A percentile compares a stretch with the other conserved stretches of the same genome.
Evolutionary conservation across 2,329 filamentous ascomycete species (phyloP).

Genomic region (Talaromyces islandicus): DNA sequence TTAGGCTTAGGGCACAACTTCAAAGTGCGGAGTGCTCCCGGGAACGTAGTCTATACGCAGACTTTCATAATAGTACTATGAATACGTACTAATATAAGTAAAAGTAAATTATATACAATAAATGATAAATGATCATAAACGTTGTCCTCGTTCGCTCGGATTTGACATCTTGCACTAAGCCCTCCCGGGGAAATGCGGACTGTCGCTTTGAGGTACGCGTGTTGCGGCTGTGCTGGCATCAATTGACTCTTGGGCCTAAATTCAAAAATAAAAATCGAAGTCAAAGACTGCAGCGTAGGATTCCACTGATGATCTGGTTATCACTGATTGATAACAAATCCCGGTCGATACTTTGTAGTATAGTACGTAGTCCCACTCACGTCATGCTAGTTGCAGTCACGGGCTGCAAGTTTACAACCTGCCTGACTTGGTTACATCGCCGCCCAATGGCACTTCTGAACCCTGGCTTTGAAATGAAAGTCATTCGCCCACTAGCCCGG

Average conservation of each 20-base stretch:
- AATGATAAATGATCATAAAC: not conserved
- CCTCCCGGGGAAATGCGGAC: not conserved
- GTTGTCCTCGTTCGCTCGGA: not conserved
- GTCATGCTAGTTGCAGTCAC: not conserved
- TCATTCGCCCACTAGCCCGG: not conserved
- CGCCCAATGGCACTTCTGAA: not conserved
- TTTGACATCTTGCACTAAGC: not conserved
- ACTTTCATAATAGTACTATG: no score
- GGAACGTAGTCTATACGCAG: no score
- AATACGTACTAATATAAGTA: no score
- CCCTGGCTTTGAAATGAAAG: not conserved
- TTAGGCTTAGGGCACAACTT: not conserved
- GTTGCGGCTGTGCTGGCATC: not conserved
- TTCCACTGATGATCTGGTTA: not conserved
- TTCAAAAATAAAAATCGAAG: not conserved
- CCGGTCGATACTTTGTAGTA: not conserved
- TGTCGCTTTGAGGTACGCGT: not conserved
- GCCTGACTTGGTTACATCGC: not conserved
- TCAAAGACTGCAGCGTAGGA: not conserved
- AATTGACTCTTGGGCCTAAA: not conserved
- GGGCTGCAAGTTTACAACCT: not conserved
- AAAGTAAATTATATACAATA: not conserved
- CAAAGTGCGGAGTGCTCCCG: not conserved
- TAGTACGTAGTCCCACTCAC: no score
- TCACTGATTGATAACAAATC: not conserved